Conservation (phyloP, 2,329 filamentous ascomycete genomes). For the Sporothrix brunneoviolacea region DNA sequence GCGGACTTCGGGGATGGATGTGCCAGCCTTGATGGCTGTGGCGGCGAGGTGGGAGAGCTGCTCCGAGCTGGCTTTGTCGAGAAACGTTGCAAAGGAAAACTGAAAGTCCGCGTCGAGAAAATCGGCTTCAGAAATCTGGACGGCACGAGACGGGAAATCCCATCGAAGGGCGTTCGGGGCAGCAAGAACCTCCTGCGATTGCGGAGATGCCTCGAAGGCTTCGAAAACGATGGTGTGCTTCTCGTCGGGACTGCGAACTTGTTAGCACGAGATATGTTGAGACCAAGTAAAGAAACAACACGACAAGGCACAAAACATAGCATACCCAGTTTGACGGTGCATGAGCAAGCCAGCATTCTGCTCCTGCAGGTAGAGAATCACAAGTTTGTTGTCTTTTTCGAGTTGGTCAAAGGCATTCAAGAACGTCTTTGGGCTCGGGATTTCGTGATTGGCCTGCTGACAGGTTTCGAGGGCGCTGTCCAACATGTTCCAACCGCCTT, state of each 20-base stretch:
- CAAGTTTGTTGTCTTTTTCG: not conserved
- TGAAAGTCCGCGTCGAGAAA: conserved; percentile 35
- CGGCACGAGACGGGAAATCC: conserved; percentile 52
- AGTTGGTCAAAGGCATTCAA: not conserved
- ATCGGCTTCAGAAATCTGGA: conserved; percentile 34
- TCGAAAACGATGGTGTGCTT: conserved; percentile 36
- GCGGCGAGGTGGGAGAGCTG: conserved; percentile 42
- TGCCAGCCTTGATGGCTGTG: conserved; percentile 43
- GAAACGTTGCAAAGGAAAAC: conserved; percentile 40
- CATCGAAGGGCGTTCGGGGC: conserved; percentile 46
- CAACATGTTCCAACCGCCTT: conserved; percentile 6
- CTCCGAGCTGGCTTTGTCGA: conserved; percentile 46
- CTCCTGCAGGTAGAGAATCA: conserved; percentile 11
- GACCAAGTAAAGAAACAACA: not conserved
- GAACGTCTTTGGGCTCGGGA: not conserved
- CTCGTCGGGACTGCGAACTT: not conserved
- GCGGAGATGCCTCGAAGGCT: conserved; percentile 53
- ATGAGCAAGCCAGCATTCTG: conserved; percentile 30
- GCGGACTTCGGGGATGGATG: conserved; percentile 44
- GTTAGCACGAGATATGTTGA: not conserved
- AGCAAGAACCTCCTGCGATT: conserved; percentile 44
- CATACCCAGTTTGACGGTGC: conserved; percentile 14
- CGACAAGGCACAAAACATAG: no score
- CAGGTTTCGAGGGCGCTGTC: not conserved
- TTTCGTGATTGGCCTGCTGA: not conserved